Conservation (phyloP, 129 eudicot genomes). For the Silybum marianum region DNA sequence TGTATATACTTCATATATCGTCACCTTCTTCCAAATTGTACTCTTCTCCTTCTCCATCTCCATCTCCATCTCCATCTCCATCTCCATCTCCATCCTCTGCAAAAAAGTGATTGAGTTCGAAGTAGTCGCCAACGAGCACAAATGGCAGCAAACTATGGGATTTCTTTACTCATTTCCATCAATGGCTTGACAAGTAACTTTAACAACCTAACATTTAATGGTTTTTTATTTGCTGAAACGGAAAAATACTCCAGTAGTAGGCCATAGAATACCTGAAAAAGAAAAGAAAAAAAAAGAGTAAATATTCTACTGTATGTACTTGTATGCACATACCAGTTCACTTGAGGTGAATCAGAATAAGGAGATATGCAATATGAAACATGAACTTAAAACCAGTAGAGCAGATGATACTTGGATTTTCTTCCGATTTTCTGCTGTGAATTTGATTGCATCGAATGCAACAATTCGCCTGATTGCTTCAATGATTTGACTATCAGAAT, state of each 20-base stretch:
- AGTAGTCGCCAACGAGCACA: slow-evolving; percentile 89
- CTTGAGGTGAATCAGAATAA: neutral
- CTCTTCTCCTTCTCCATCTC: no score
- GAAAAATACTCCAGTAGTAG: slow-evolving; percentile 90
- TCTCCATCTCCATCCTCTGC: no score
- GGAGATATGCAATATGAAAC: neutral
- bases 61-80: no score
- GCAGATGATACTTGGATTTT: slow-evolving; percentile 75
- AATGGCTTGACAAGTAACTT: slow-evolving; percentile 89
- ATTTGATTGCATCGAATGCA: slow-evolving; percentile 71
- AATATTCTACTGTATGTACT: neutral
- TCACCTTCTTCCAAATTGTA: no score
- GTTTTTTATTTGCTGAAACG: slow-evolving; percentile 73
- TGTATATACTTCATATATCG: no score
- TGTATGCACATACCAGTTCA: neutral
- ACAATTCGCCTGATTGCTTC: slow-evolving; percentile 92
- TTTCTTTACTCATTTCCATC: slow-evolving; percentile 93
- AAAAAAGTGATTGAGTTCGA: slow-evolving; percentile 67
- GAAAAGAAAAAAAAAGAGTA: neutral
- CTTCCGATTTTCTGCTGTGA: slow-evolving; percentile 92
- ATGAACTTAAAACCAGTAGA: neutral
- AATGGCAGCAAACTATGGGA: slow-evolving; percentile 91
- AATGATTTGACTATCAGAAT: slow-evolving; percentile 66
- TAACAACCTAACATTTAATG: slow-evolving; percentile 65
- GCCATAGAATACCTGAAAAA: slow-evolving; percentile 85